These are phyloP conservation scores for Hymenoscyphus fraxineus DNA, from an alignment of 2,329 filamentous ascomycete species.

Conservation along the genomic window DNA sequence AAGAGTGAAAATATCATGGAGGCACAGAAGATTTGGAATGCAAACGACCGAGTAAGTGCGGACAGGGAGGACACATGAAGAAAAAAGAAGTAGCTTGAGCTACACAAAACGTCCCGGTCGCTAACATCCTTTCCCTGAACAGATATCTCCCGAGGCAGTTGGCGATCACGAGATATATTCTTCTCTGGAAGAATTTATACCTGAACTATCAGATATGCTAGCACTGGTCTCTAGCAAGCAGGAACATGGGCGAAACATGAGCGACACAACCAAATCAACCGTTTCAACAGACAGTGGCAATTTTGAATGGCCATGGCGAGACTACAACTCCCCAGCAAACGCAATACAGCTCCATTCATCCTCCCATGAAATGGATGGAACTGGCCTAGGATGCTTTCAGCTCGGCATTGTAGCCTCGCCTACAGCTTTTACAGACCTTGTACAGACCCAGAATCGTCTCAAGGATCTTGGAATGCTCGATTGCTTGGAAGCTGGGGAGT, in stretches of 20 bases:
- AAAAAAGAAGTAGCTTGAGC: background rate
- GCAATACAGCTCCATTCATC: slow-evolving; percentile 27
- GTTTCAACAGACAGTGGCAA: background rate
- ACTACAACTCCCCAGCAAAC: background rate
- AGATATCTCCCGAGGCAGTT: background rate
- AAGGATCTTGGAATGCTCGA: slow-evolving; percentile 39
- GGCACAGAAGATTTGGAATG: slow-evolving; percentile 40
- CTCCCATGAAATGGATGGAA: slow-evolving; percentile 38
- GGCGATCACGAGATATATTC: background rate
- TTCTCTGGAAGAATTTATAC: background rate
- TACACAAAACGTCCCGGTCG: background rate
- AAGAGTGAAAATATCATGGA: slow-evolving; percentile 44
- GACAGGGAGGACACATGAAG: background rate
- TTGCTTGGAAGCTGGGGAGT: slow-evolving; percentile 7
- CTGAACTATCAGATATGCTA: background rate
- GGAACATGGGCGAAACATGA: background rate
- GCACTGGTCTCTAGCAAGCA: background rate
- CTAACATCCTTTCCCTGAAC: background rate
- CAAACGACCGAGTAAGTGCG: slow-evolving; percentile 28
- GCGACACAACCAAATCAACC: background rate
- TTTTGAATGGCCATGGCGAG: slow-evolving; percentile 9
- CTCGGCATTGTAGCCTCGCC: slow-evolving; percentile 41
- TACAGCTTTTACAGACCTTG: slow-evolving; percentile 42
- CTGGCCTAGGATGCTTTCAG: slow-evolving; percentile 43
- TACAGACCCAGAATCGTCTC: slow-evolving; percentile 42